Evolutionary conservation across 106 monocot genomes (phyloP).

Genomic region (Apostasia shenzhenica): DNA sequence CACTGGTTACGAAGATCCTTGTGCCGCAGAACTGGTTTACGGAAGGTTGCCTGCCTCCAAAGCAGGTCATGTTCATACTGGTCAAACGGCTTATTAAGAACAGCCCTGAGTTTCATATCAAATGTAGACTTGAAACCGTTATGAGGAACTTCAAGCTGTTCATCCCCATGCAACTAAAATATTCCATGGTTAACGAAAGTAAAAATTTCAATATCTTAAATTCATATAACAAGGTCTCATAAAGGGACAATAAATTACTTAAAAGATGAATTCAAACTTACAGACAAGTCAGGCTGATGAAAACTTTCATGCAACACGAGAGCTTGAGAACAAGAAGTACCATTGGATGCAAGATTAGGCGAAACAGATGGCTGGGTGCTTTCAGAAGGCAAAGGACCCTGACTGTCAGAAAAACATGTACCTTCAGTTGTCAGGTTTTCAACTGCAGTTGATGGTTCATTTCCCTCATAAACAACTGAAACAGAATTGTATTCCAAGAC

Average conservation of each 20-base stretch:
- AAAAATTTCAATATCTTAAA: no score
- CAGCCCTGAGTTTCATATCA: constrained; percentile 22
- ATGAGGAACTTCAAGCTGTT: background rate
- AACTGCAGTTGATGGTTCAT: background rate
- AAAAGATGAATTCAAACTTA: constrained; percentile 7
- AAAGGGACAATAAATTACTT: background rate
- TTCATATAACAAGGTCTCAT: no score
- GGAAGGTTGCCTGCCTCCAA: constrained; percentile 27
- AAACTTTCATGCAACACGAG: background rate
- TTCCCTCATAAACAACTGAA: constrained; percentile 36
- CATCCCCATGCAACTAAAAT: constrained; percentile 32
- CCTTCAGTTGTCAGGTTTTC: background rate
- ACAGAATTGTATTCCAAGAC: constrained; percentile 35
- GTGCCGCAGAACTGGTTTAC: constrained; percentile 31
- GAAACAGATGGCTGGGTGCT: background rate
- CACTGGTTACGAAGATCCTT: constrained; percentile 42
- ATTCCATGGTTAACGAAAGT: no score
- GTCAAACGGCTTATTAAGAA: constrained; percentile 44
- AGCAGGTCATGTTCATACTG: constrained; percentile 43
- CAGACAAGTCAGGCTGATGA: constrained; percentile 11
- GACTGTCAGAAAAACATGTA: background rate
- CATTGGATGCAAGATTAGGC: background rate
- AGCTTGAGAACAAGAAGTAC: background rate
- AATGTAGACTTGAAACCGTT: constrained; percentile 9
- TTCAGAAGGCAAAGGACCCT: background rate